Evolutionary conservation across 805 yeast genomes (phyloP), one percentile per base, ranked within the genome.

Genomic region (Metschnikowia chrysomelidarum): DNA sequence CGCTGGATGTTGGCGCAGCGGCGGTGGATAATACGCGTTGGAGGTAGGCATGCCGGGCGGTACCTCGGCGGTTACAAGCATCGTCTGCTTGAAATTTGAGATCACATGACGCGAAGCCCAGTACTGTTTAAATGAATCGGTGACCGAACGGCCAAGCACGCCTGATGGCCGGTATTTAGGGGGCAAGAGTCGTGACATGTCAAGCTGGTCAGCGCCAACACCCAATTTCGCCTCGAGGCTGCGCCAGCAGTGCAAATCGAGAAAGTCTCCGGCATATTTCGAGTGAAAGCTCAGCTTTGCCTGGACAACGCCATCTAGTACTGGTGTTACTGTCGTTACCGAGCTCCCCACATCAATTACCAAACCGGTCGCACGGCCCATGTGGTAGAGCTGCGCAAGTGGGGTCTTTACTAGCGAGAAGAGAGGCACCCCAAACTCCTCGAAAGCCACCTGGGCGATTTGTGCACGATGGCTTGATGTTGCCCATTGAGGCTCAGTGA

Each of bases 181-280:
- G 7, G 51, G 50, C 32, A 44, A 29, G 32, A 46, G 38, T n/a
- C 45, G 43, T 15, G 41, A n/a, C 36, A 27, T 35, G 26, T 44
- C 52, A 14, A 45, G 40, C 32, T 39, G 42, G 6, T 40, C 17
- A 7, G 40, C 40, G 13, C 28, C 29, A 20, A 53, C 40, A 30
- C 64, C 62, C 32, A 56, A 41, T 27, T 51, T 49, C 15, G 45
- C 39, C 56, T 58, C 43, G 71, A 69, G 49, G 62, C 51, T 75
- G 32, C 75, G 66, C 45, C 73, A 58, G 2, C 80, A 65, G 59
- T 84, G 86, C 33, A 76, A 68, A 56, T 82, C 84, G 36, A 85
- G 57, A 56, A 82, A 89, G 56, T 88, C 91, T 7, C 97, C 98
- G 3, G 89, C 96, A 54, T 73, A 84, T 49, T 76, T 78, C 11